Evolutionary conservation across 1,284 basidiomycete genomes (phyloP), one percentile per base, ranked within the genome.

Genomic region (Marasmius fiardii): DNA sequence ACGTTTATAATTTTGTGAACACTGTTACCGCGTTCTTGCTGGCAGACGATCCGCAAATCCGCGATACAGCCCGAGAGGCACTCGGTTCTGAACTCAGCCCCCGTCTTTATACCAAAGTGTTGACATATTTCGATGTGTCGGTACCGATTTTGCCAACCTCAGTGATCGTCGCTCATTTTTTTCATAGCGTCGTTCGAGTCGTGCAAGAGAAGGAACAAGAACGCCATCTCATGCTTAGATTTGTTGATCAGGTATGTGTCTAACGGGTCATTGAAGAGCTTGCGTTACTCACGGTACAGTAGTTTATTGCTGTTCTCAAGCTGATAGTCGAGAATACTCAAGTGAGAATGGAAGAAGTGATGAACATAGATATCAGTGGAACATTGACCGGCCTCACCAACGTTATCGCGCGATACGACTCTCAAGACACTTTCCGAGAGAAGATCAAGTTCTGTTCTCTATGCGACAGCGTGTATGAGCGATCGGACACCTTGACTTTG

Each of bases 21-120:
- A 81, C 87, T 57, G 77, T 92, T 34, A 86, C 91, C n/a, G 82
- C 84, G 45, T 73, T 89, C 47, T 73, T 95, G 34, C 72, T 89
- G 12, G 74, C 79, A 31, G 81, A 85, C 20, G 80, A 82, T 51
- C 74, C 85, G 2, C 77, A 83, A 50, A 81, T 88, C 28, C 81
- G 91, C 16, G 90, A 94, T 63, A 79, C 84, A 4, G 88, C 90
- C 3, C 82, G 86, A 64, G 91, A 93, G 58, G 91, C 92, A 0
- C 70, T 95, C 7, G 92, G 93, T 3, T 76, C 78, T 7, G 93
- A 95, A 65, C 72, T 94, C 26, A 88, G 85, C 59, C 85, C 86
- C 20, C 77, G 80, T 43, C 71, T 92, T 43, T 88, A 89, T 61
- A 74, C 79, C 16, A 78, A 78, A 57, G 72, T 95, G 23, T 76